Conservation (phyloP, 805 yeast genomes). For the Ogataea paradorogensis region DNA sequence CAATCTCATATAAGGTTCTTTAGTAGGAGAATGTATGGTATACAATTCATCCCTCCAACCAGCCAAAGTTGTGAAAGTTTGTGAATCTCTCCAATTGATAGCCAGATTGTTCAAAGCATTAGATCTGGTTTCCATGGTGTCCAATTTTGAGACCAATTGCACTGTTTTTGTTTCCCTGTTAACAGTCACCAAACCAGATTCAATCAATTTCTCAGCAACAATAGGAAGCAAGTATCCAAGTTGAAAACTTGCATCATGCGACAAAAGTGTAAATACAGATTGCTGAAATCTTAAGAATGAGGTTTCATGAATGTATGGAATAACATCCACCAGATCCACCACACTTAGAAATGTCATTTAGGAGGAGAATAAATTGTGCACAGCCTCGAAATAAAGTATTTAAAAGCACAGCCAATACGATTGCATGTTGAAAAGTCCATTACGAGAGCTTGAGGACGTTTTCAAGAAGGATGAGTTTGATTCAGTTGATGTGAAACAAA, state of each 20-base stretch:
- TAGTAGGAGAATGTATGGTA: constrained; percentile 57
- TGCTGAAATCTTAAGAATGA: constrained; percentile 11
- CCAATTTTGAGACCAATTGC: constrained; percentile 27
- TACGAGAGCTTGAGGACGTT: constrained; percentile 7
- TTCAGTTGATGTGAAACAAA: neutral
- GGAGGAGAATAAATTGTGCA: neutral
- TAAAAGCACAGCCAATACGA: neutral
- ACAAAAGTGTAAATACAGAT: constrained; percentile 32
- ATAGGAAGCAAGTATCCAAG: constrained; percentile 40
- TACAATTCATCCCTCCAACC: constrained; percentile 91
- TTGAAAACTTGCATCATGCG: constrained; percentile 35
- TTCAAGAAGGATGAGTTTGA: neutral
- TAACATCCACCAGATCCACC: constrained; percentile 30
- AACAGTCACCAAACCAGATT: constrained; percentile 25
- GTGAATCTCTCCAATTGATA: constrained; percentile 34
- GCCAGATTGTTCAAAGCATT: constrained; percentile 44
- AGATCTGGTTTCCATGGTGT: constrained; percentile 42
- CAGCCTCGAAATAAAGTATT: constrained; percentile 3
- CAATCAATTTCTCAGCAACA: constrained; percentile 31
- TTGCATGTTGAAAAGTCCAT: neutral
- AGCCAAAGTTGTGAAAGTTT: constrained; percentile 38
- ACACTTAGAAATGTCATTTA: constrained; percentile 23
- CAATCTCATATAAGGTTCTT: constrained; percentile 57
- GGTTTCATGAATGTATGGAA: constrained; percentile 30
- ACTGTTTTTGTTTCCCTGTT: constrained; percentile 30